Conservation (phyloP, 225 moss, liverwort and hornwort species). For the Polytrichum formosum region DNA sequence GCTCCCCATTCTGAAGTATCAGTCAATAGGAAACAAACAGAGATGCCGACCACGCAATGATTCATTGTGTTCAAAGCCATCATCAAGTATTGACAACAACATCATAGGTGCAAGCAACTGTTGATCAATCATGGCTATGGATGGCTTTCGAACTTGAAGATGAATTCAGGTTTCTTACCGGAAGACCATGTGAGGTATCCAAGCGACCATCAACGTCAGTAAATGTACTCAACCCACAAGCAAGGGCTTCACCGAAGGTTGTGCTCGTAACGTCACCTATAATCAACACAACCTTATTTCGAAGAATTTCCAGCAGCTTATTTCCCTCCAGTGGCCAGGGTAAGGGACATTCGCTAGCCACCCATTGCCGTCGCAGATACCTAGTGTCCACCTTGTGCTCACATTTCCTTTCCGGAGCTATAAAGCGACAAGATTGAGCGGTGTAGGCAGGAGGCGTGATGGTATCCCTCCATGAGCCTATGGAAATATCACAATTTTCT, state of each 20-base stretch:
- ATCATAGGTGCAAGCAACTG: too few species aligned
- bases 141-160: neutral
- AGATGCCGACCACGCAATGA: too few species aligned
- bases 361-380: conserved; percentile 3
- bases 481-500: neutral
- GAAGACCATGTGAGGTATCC: conserved; percentile 6
- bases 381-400: neutral
- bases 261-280: conserved; percentile 5
- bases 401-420: conserved; percentile 4
- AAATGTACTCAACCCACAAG: conserved; percentile 2
- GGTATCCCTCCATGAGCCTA: conserved; percentile 8
- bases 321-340: conserved; percentile 2
- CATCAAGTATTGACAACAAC: too few species aligned
- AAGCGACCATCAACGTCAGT: conserved; percentile 1
- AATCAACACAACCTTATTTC: conserved; percentile 3
- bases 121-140: neutral
- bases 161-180: neutral
- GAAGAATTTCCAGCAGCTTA: neutral
- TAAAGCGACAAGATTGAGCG: conserved; percentile 3
- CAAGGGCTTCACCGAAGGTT: conserved; percentile 5
- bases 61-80: too few species aligned
- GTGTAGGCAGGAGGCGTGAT: neutral
- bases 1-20: too few species aligned
- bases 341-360: neutral
- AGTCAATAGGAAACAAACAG: too few species aligned